A percentile compares a stretch with the other conserved stretches of the same genome.
These are phyloP conservation scores for Emmonsiellopsis sp. DNA, from an alignment of 2,329 filamentous ascomycete genomes.

Conservation along the genomic window DNA sequence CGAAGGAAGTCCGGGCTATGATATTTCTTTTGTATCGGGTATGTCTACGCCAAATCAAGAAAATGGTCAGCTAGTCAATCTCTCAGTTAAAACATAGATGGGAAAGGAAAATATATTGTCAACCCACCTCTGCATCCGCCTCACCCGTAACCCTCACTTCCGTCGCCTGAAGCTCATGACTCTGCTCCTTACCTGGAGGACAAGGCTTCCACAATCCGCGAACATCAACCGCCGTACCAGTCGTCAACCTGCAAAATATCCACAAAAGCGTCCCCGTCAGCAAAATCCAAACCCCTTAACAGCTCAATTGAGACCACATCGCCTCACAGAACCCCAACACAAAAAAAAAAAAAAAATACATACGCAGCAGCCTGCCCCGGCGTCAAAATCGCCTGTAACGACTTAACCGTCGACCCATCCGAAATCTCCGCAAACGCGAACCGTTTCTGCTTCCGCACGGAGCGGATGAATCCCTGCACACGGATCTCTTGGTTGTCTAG, in stretches of 20 bases:
- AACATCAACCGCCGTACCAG: constrained; percentile 70
- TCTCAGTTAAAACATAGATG: background rate
- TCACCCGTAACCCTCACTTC: constrained; percentile 62
- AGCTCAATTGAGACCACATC: background rate
- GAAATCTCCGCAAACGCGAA: constrained; percentile 75
- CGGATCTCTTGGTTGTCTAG: constrained; percentile 39
- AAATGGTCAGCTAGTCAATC: background rate
- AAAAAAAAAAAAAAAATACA: constrained; percentile 23
- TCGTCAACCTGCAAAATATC: constrained; percentile 56
- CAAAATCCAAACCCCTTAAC: background rate
- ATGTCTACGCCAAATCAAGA: constrained; percentile 50
- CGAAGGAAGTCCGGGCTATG: constrained; percentile 83
- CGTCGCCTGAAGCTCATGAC: constrained; percentile 70
- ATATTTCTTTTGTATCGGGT: constrained; percentile 93
- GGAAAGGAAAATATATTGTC: background rate
- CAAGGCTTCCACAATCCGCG: constrained; percentile 69
- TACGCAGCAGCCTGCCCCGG: constrained; percentile 65
- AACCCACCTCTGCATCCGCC: constrained; percentile 67
- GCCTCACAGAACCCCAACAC: background rate
- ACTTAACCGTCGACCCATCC: constrained; percentile 73
- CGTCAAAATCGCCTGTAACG: constrained; percentile 72
- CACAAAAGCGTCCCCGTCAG: constrained; percentile 13
- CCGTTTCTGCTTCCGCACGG: constrained; percentile 76
- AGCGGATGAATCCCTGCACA: constrained; percentile 72
- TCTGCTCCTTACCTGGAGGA: constrained; percentile 57